Percentiles rank a stretch among this genome's conserved stretches.
Evolutionary conservation across 108 stramenopile species (phyloP).

Genomic region (Hondaea fermentalgiana): DNA sequence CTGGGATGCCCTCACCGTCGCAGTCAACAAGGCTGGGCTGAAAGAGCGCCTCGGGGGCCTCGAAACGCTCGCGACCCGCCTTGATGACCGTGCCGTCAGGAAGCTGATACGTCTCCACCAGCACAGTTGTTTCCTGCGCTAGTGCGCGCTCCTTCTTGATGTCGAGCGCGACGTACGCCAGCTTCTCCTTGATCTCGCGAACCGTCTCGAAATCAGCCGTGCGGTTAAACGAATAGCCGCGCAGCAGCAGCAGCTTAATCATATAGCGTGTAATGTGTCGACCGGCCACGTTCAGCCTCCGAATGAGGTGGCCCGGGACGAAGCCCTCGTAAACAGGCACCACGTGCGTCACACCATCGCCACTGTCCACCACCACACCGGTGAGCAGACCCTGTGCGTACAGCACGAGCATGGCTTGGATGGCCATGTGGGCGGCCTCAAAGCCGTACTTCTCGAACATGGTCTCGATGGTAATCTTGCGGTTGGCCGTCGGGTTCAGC

Average conservation of each 20-base stretch:
- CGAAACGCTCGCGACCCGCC: conserved; percentile 59
- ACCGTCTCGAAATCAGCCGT: conserved; percentile 50
- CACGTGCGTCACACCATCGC: conserved; percentile 53
- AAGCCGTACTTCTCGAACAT: conserved; percentile 50
- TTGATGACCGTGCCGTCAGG: conserved; percentile 61
- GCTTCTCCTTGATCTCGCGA: conserved; percentile 49
- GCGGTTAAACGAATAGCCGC: conserved; percentile 48
- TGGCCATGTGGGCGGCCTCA: conserved; percentile 30
- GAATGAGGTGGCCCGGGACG: conserved; percentile 39
- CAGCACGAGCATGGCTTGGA: conserved; percentile 49
- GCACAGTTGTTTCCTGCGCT: conserved; percentile 56
- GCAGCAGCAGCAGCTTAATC: conserved; percentile 42
- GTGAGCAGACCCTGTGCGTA: conserved; percentile 47
- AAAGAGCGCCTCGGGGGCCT: conserved; percentile 59
- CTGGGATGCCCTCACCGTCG: conserved; percentile 48
- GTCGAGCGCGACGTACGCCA: conserved; percentile 47
- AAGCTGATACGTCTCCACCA: conserved; percentile 47
- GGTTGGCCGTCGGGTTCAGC: conserved; percentile 37
- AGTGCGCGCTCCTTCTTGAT: conserved; percentile 47
- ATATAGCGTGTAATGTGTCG: conserved; percentile 44
- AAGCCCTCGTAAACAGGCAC: conserved; percentile 48
- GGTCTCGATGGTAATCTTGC: conserved; percentile 27
- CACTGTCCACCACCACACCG: conserved; percentile 47
- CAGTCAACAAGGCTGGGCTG: conserved; percentile 51
- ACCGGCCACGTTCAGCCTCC: conserved; percentile 45